Percentiles rank a stretch among this genome's conserved stretches.
phyloP scores from a whole-genome alignment of 2,329 filamentous ascomycete genomes.

The Colletotrichum shisoi region DNA sequence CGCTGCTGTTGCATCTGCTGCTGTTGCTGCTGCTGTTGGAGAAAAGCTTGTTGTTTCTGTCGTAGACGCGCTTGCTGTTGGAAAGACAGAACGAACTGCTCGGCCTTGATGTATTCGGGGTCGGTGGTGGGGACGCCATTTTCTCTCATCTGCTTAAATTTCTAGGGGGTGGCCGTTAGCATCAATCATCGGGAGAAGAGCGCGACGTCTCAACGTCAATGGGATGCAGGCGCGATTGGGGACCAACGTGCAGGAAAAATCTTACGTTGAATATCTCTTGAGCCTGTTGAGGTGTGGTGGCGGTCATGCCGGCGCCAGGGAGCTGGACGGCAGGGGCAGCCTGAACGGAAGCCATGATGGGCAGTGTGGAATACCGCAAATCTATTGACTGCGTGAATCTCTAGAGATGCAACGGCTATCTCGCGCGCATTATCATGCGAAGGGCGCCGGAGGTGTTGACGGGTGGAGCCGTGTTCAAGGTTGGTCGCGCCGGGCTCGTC shows the following conservation, averaged over 20 bases:
- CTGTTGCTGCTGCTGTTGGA: slow-evolving; percentile 52
- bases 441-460: slow-evolving; percentile 18
- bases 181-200: background rate
- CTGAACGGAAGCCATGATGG: slow-evolving; percentile 80
- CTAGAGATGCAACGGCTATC: slow-evolving; percentile 37
- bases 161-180: slow-evolving; percentile 61
- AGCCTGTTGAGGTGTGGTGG: slow-evolving; percentile 78
- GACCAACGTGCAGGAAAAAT: slow-evolving; percentile 34
- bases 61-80: slow-evolving; percentile 70
- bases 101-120: slow-evolving; percentile 85
- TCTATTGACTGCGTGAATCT: slow-evolving; percentile 38
- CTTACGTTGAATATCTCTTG: slow-evolving; percentile 76
- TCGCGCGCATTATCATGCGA: slow-evolving; percentile 40
- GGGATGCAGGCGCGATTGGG: slow-evolving; percentile 3
- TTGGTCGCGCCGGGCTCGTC: slow-evolving; percentile 38
- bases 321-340: slow-evolving; percentile 73
- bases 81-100: slow-evolving; percentile 76
- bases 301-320: slow-evolving; percentile 67
- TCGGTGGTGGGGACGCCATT: slow-evolving; percentile 81
- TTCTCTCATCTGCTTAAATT: slow-evolving; percentile 88
- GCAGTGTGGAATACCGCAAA: slow-evolving; percentile 27
- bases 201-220: slow-evolving; percentile 8
- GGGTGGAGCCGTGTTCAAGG: slow-evolving; percentile 35
- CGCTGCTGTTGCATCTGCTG: slow-evolving; percentile 61
- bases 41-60: slow-evolving; percentile 55